Conservation (phyloP, 208 protist species). For the Naegleria lovaniensis region DNA sequence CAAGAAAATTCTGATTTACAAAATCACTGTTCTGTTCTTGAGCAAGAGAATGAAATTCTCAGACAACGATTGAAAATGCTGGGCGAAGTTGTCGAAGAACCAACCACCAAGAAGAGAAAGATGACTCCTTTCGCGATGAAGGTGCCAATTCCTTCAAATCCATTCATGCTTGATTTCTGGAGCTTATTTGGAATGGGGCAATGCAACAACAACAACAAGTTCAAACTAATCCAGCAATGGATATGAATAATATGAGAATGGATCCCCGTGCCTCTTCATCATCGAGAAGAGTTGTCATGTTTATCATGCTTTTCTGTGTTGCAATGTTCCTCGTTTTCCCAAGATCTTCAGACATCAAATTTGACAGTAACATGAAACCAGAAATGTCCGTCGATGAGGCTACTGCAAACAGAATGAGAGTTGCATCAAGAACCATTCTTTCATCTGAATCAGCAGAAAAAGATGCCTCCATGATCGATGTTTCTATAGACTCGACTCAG, state of each 20-base stretch:
- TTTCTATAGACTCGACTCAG: neutral
- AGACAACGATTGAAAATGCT: neutral
- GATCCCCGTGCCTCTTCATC: neutral
- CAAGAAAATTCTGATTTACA: neutral
- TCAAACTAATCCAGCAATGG: neutral
- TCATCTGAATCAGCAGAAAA: neutral
- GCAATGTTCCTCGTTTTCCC: neutral
- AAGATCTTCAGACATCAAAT: neutral
- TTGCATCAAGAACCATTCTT: neutral
- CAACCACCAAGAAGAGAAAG: neutral
- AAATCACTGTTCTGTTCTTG: neutral
- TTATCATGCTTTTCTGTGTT: constrained; percentile 19
- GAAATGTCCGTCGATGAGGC: neutral
- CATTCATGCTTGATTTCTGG: neutral
- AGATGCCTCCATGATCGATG: neutral
- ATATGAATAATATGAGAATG: too few species aligned
- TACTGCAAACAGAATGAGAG: neutral
- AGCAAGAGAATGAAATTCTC: neutral
- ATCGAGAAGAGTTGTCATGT: neutral
- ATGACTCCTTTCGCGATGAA: neutral
- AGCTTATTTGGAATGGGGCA: neutral
- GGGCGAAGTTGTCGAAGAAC: neutral
- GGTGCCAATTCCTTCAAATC: neutral
- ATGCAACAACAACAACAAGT: neutral
- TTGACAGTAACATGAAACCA: neutral